Conservation (phyloP, 306 rosid genomes). For the Trichosanthes truncata region DNA sequence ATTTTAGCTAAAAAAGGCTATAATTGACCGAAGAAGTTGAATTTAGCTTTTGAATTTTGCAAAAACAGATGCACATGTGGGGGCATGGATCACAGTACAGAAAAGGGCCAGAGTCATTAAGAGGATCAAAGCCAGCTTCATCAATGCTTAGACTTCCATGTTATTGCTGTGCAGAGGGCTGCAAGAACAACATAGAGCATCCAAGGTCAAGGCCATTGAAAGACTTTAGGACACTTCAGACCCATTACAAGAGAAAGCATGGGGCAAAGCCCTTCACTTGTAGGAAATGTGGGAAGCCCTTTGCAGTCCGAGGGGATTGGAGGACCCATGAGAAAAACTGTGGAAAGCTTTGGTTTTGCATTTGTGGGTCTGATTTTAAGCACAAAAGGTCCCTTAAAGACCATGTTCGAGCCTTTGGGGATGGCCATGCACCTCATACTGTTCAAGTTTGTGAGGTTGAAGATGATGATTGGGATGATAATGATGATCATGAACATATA, state of each 20-base stretch:
- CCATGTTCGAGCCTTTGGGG: slow-evolving; percentile 76
- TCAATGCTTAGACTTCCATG: slow-evolving; percentile 78
- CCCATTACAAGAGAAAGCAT: slow-evolving; percentile 90
- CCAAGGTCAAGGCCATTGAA: slow-evolving; percentile 82
- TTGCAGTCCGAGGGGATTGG: slow-evolving; percentile 93
- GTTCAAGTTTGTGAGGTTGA: slow-evolving; percentile 38
- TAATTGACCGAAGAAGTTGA: not conserved
- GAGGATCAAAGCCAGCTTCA: slow-evolving; percentile 69
- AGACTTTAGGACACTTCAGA: slow-evolving; percentile 84
- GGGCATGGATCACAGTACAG: slow-evolving; percentile 92
- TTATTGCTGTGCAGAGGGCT: slow-evolving; percentile 90
- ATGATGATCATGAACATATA: not conserved
- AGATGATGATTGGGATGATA: slow-evolving; percentile 8
- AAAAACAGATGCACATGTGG: slow-evolving; percentile 93
- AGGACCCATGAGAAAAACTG: slow-evolving; percentile 96
- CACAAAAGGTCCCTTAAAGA: slow-evolving; percentile 92
- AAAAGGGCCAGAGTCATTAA: slow-evolving; percentile 80
- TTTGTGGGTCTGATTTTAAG: slow-evolving; percentile 91
- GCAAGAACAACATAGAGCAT: slow-evolving; percentile 73
- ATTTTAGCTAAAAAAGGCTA: not conserved
- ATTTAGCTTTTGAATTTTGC: not conserved
- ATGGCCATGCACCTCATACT: slow-evolving; percentile 65
- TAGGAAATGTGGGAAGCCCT: slow-evolving; percentile 71
- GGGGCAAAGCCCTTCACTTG: slow-evolving; percentile 84
- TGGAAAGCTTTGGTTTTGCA: slow-evolving; percentile 90